Conservation (phyloP, 164 flowering plant genomes). For the Sedum album region DNA sequence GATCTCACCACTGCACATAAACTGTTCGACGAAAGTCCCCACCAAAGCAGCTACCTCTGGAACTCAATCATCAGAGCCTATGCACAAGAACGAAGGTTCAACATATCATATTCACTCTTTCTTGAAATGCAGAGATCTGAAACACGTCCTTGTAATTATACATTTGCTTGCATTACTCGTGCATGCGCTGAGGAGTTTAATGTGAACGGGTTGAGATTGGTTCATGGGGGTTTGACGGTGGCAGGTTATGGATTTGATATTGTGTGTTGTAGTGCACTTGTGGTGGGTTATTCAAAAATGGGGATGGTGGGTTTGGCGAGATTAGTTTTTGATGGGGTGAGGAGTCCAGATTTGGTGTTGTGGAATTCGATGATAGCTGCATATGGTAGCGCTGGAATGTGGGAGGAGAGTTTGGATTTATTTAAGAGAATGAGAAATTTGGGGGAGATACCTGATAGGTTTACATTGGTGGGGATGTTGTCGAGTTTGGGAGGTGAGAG, state of each 20-base stretch:
- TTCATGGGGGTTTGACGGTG: slow-evolving; percentile 44
- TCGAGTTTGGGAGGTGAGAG: slow-evolving; percentile 28
- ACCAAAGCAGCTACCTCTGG: too few relatives aligned
- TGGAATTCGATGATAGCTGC: slow-evolving; percentile 67
- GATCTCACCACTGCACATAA: slow-evolving; percentile 35
- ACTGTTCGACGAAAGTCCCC: slow-evolving; percentile 23
- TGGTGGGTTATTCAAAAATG: slow-evolving; percentile 53
- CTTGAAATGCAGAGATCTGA: slow-evolving; percentile 31
- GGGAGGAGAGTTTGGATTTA: too few relatives aligned
- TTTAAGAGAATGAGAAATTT: too few relatives aligned
- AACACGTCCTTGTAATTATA: slow-evolving; percentile 49
- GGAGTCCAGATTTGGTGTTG: slow-evolving; percentile 50
- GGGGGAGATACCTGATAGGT: too few relatives aligned
- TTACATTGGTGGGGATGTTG: slow-evolving; percentile 54
- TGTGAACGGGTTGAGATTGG: slow-evolving; percentile 21
- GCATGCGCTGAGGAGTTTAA: slow-evolving; percentile 43
- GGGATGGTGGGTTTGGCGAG: slow-evolving; percentile 43
- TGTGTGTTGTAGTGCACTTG: slow-evolving; percentile 53
- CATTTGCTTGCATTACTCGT: slow-evolving; percentile 66
- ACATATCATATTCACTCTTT: slow-evolving; percentile 46
- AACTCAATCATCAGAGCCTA: too few relatives aligned
- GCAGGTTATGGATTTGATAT: slow-evolving; percentile 43
- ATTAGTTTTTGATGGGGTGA: slow-evolving; percentile 33
- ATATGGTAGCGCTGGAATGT: slow-evolving; percentile 35
- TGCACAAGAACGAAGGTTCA: too few relatives aligned